Evolutionary conservation across 2,329 filamentous ascomycete species (phyloP).

Genomic region (Drechmeria coniospora): DNA sequence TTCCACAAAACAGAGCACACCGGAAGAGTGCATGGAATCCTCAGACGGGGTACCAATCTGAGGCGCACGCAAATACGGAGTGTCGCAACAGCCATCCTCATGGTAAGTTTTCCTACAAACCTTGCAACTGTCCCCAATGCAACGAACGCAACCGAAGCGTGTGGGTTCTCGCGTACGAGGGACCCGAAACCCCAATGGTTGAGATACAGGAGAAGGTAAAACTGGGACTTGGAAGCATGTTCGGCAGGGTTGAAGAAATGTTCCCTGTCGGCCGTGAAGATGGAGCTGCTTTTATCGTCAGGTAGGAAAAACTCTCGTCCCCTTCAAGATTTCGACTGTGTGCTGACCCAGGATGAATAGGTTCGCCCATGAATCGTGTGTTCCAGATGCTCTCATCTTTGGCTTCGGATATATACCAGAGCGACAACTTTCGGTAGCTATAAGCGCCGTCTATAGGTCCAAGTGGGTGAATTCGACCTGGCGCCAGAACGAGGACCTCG

Average conservation of each 20-base stretch:
- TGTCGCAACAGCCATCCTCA: constrained; percentile 10
- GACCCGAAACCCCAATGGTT: background rate
- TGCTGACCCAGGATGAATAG: constrained; percentile 5
- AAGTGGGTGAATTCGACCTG: constrained; percentile 13
- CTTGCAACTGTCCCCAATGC: constrained; percentile 15
- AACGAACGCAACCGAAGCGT: constrained; percentile 15
- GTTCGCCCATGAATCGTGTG: constrained; percentile 13
- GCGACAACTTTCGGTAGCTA: constrained; percentile 10
- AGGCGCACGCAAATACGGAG: background rate
- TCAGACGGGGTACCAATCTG: too few species aligned
- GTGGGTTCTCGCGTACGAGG: constrained; percentile 10
- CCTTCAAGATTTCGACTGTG: background rate
- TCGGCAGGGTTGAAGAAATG: constrained; percentile 16
- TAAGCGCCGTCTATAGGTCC: constrained; percentile 14
- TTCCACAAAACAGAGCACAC: too few species aligned
- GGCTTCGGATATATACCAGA: constrained; percentile 11
- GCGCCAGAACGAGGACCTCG: background rate
- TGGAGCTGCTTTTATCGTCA: constrained; percentile 11
- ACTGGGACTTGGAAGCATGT: constrained; percentile 11
- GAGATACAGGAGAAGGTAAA: constrained; percentile 16
- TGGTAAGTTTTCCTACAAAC: constrained; percentile 10
- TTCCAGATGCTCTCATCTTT: constrained; percentile 10
- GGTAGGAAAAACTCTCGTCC: constrained; percentile 8
- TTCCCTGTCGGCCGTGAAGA: constrained; percentile 2
- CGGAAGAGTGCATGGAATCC: too few species aligned